Evolutionary conservation across 495 filamentous ascomycete species (phyloP), one percentile per base, ranked within the genome.

Genomic region (Amorphotheca resinae): DNA sequence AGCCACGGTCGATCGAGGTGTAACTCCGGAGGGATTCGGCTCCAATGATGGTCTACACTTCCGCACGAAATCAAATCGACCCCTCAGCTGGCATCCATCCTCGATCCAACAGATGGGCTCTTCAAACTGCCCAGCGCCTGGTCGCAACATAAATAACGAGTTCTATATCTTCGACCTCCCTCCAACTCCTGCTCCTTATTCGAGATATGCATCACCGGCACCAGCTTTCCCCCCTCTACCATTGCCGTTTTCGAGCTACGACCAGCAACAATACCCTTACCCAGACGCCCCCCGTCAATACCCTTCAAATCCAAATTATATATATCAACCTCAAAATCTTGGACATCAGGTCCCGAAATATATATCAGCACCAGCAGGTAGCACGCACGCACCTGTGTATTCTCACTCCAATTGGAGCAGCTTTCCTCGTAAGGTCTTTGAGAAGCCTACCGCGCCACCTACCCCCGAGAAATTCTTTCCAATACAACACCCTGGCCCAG

Each of bases 31-130:
- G 3, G 46, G 51, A n/a, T 49, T 46, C 18, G 48, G 56, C 46
- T 43, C 52, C 38, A 44, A 53, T 47, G 50, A 49, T 59, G 47
- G 59, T 47, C 33, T 54, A 49, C 41, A 52, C 43, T 46, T 60
- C 33, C 45, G 58, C 51, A 37, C 59, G 52, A 20, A 43, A 42
- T 36, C 52, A 42, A 56, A 46, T 34, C 59, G 82, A 11, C 82
- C 80, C 16, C 70, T 77, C 20, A 84, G 79, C 55, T 85, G 82
- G 82, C 80, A 85, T 58, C 77, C 80, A 9, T 64, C 65, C 15
- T 64, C 68, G 14, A n/a, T n/a, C n/a, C n/a, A n/a, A n/a, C 62
- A 67, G 16, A 37, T 63, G 7, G 25, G 35, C 35, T n/a, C n/a
- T n/a, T n/a, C n/a, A n/a, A n/a, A n/a, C n/a, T n/a, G n/a, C n/a